These are phyloP conservation scores for Flueggea neowawraea DNA, from an alignment of 441 rosid genomes.

Conservation along the genomic window DNA sequence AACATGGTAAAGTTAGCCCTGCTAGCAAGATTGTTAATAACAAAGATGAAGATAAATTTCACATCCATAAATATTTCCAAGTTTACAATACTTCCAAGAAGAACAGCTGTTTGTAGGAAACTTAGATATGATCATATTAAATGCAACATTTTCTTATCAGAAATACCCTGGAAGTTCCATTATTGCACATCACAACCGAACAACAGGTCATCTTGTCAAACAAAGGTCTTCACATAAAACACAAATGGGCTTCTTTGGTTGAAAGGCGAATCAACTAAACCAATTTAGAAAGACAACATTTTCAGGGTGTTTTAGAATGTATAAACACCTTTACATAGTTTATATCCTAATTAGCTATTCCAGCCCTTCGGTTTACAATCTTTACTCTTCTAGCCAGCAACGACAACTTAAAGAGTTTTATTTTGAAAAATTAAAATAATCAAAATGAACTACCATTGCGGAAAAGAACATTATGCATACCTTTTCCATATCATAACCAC, in stretches of 20 bases:
- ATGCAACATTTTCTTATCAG: not conserved
- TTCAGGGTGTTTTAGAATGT: not conserved
- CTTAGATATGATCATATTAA: too few relatives aligned
- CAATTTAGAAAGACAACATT: not conserved
- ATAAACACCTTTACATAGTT: not conserved
- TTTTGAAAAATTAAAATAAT: not conserved
- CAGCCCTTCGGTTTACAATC: not conserved
- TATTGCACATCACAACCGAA: not conserved
- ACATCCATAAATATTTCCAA: too few relatives aligned
- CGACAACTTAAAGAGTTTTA: not conserved
- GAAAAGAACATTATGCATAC: constrained; percentile 27
- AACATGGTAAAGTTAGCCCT: too few relatives aligned
- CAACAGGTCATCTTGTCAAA: not conserved
- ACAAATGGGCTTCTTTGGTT: not conserved
- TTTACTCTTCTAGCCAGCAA: not conserved
- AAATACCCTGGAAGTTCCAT: not conserved
- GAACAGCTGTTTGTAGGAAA: too few relatives aligned
- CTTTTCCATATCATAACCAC: constrained; percentile 61
- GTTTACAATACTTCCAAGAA: too few relatives aligned
- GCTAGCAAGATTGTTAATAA: too few relatives aligned
- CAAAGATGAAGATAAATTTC: too few relatives aligned
- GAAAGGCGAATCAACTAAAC: not conserved
- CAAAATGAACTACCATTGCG: not conserved
- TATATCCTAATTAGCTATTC: not conserved
- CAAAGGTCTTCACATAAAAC: too few relatives aligned